Evolutionary conservation across 2,329 filamentous ascomycete species (phyloP), one percentile per base, ranked within the genome.

Genomic region (Trichoderma sp.): DNA sequence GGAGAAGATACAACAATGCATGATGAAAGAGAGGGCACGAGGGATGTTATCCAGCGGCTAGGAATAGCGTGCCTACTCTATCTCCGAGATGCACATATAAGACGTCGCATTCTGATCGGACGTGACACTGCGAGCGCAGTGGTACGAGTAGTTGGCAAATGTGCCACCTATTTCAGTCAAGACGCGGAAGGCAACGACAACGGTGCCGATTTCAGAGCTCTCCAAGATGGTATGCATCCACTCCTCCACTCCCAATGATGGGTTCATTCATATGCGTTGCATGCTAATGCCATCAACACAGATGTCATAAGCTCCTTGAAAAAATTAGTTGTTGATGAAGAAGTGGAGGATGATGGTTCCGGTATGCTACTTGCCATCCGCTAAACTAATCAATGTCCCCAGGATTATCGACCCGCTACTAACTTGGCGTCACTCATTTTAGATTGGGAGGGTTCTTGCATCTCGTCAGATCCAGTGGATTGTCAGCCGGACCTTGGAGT

Each of bases 281-380:
- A 22, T 54, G 39, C 69, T 71, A 56, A 71, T 37, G 13, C 15
- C 19, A 56, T 29, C 45, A 15, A 52, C 9, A 13, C 66, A 80
- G 78, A 79, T 32, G 79, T 86, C 4, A 69, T 84, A 13, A 81
- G 82, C 15, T 74, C 79, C n/a, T 81, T 92, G 72, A 81, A 80
- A 42, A 80, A 79, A 57, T 77, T 90, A n/a, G 80, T 85, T 52
- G 81, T 87, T 17, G 86, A 88, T 58, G 84, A 87, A 69, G 74
- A 87, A 68, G 74, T 86, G 66, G 86, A 88, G 69, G 86, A 88
- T 63, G 86, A 88, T 64, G 85, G 79, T 71, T 87, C 86, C 71
- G 86, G 86, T 87, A 85, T 79, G 85, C 29, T 84, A 27, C 10
- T 34, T 12, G 54, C 45, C 27, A 15, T 9, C 19, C 25, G 17